phyloP scores from a whole-genome alignment of 768 basidiomycete species.

The Pleurotus platypus region DNA sequence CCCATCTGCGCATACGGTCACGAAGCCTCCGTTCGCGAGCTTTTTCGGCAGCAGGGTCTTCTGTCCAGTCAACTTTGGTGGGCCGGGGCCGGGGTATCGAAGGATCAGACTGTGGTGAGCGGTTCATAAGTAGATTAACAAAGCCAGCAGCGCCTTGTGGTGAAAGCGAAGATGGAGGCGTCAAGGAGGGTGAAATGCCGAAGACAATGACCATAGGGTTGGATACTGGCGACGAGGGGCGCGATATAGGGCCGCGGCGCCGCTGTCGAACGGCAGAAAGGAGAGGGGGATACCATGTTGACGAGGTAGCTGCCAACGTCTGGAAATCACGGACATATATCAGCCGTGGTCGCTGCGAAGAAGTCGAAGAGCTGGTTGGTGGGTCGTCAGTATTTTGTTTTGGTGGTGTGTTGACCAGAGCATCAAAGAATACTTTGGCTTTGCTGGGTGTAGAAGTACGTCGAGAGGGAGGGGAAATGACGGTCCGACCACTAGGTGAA shows the following conservation, averaged over 20 bases:
- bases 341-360: conserved; percentile 55
- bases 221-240: conserved; percentile 53
- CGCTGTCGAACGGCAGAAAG: conserved; percentile 75
- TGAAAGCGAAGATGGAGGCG: conserved; percentile 24
- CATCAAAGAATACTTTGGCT: conserved; percentile 71
- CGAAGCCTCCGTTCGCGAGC: conserved; percentile 71
- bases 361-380: conserved; percentile 20
- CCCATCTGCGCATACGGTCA: conserved; percentile 73
- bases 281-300: conserved; percentile 79
- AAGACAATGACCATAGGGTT: conserved; percentile 84
- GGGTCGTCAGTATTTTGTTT: conserved; percentile 14
- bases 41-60: conserved; percentile 61
- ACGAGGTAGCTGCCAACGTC: conserved; percentile 67
- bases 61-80: conserved; percentile 54
- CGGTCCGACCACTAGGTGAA: conserved; percentile 30
- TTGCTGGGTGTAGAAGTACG: conserved; percentile 48
- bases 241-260: conserved; percentile 59
- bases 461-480: conserved; percentile 38
- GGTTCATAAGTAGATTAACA: conserved; percentile 43
- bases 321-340: conserved; percentile 83
- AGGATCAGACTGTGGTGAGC: conserved; percentile 29
- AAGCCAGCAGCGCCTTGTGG: conserved; percentile 25
- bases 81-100: conserved; percentile 27
- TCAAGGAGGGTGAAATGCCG: conserved; percentile 79
- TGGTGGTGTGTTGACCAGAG: conserved; percentile 63